Percentiles rank a stretch among this genome's conserved stretches.
Evolutionary conservation across 2,329 filamentous ascomycete species (phyloP).

Genomic region (Lecanicillium sp.): DNA sequence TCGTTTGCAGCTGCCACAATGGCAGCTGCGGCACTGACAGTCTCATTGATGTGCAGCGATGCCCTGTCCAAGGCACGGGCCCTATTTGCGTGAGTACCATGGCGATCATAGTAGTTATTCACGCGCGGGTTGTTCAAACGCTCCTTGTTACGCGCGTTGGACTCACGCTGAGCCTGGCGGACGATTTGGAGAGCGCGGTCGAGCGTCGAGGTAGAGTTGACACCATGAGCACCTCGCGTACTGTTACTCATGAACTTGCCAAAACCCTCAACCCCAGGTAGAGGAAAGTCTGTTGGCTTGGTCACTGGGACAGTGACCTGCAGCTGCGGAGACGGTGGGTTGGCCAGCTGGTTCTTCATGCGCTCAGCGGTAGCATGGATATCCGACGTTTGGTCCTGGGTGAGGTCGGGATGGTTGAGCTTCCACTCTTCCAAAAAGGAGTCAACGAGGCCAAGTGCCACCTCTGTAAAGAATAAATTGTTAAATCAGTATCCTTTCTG

Average conservation of each 20-base stretch:
- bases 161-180: constrained; percentile 7
- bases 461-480: neutral
- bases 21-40: constrained; percentile 2
- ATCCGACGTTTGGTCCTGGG: neutral
- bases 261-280: neutral
- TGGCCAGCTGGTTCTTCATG: constrained; percentile 1
- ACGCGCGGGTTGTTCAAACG: constrained; percentile 3
- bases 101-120: constrained; percentile 4
- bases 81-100: neutral
- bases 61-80: constrained; percentile 3
- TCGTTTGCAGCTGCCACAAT: constrained; percentile 5
- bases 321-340: neutral
- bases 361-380: constrained; percentile 2
- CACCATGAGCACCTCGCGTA: constrained; percentile 6
- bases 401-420: neutral
- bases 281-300: constrained; percentile 5
- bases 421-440: constrained; percentile 3
- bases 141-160: neutral
- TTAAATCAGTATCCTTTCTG: neutral
- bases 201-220: constrained; percentile 33
- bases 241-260: constrained; percentile 1
- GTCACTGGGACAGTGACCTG: neutral
- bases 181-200: constrained; percentile 43
- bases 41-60: constrained; percentile 4
- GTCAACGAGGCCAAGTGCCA: neutral